These are phyloP conservation scores for Alternaria sp. DNA, from an alignment of 2,329 filamentous ascomycete species.

Conservation along the genomic window DNA sequence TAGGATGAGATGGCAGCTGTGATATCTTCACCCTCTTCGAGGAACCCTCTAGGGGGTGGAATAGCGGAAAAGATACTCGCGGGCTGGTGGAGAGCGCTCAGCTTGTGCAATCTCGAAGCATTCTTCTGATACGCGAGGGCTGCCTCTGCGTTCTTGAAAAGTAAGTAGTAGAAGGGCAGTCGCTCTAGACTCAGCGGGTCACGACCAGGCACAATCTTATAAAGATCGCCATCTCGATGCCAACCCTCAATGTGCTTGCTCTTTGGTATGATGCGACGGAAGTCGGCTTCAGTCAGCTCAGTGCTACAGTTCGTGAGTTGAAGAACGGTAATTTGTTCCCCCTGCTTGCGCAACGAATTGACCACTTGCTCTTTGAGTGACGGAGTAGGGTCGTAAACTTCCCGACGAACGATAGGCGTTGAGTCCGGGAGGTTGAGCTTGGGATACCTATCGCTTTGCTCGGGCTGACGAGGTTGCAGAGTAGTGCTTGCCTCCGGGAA, in stretches of 20 bases:
- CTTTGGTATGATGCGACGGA: constrained; percentile 69
- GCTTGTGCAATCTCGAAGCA: constrained; percentile 58
- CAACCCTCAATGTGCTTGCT: constrained; percentile 71
- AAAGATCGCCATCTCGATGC: constrained; percentile 64
- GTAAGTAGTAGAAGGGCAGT: constrained; percentile 70
- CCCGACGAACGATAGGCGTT: constrained; percentile 14
- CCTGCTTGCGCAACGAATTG: constrained; percentile 30
- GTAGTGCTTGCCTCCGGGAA: constrained; percentile 58
- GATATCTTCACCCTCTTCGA: constrained; percentile 57
- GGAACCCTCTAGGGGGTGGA: constrained; percentile 51
- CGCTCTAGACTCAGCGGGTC: constrained; percentile 68
- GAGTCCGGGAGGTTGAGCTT: constrained; percentile 36
- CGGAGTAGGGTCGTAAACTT: constrained; percentile 5
- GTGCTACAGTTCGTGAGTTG: constrained; percentile 60
- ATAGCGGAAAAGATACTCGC: constrained; percentile 52
- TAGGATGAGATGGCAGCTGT: constrained; percentile 53
- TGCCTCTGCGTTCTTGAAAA: constrained; percentile 67
- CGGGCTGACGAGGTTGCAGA: constrained; percentile 19
- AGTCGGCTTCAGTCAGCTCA: constrained; percentile 70
- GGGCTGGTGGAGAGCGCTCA: constrained; percentile 55
- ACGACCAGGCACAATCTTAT: constrained; percentile 69
- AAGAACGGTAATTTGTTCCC: constrained; percentile 54
- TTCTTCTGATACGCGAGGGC: constrained; percentile 68
- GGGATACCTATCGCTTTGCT: constrained; percentile 29
- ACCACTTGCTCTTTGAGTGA: constrained; percentile 25